Evolutionary conservation across 768 basidiomycete genomes (phyloP), one percentile per base, ranked within the genome.

Genomic region (Mycena floridula): DNA sequence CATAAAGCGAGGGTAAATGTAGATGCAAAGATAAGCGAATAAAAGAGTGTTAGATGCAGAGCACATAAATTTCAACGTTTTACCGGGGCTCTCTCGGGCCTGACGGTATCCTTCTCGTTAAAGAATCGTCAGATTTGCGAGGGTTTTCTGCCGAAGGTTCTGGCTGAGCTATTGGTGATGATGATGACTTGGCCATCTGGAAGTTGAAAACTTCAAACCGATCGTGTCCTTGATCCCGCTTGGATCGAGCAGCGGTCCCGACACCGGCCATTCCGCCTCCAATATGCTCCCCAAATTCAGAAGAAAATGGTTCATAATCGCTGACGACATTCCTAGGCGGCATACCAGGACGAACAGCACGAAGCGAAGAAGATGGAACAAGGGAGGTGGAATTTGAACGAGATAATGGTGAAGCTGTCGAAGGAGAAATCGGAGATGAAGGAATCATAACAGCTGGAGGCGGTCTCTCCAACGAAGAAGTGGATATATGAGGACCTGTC

Each of bases 281-380:
- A 4, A 8, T 39, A 16, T 9, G 28, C n/a, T 20, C 38, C n/a
- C 38, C 38, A 24, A 39, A 39, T 15, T 39, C 38, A 32, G 28
- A 32, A 11, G 38, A 5, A 22, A 39, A 15, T 2, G 38, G n/a
- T 22, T 16, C 23, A 8, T 39, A 39, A 16, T 39, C 38, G 9
- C 38, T 39, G 38, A 39, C 26, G 46, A 7, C 28, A n/a, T n/a
- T n/a, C 43, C 37, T 51, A 54, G 45, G 40, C 5, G 13, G 38
- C 3, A 39, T 39, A 15, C 23, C 23, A 24, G 23, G 23, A 9
- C 28, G 11, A 39, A 16, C 15, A 5, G 13, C 38, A 13, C 38
- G 23, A 22, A 39, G n/a, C 5, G 38, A 39, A 16, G 38, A 22
- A 24, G 38, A 39, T 16, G 38, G 23, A 11, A 39, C n/a, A 4